A percentile compares a stretch with the other conserved stretches of the same genome.
Conservation (phyloP, 164 flowering plant genomes). For the Tinospora cordifolia region DNA sequence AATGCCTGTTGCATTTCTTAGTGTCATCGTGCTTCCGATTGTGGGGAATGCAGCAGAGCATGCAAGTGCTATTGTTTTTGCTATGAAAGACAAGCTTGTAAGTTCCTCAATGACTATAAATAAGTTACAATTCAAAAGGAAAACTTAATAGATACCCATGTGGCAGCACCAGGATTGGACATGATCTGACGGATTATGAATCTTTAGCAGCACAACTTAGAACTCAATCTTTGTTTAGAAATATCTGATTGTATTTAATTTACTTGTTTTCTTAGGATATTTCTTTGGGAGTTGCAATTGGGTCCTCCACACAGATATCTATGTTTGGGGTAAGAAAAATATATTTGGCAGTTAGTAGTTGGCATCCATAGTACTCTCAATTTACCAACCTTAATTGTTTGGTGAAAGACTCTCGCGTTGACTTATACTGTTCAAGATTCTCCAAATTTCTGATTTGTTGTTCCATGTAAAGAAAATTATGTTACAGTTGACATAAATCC, state of each 20-base stretch:
- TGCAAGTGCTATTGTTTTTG: conserved; percentile 77
- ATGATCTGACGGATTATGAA: not conserved
- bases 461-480: too few relatives aligned
- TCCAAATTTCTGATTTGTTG: too few relatives aligned
- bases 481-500: too few relatives aligned
- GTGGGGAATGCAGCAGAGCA: conserved; percentile 81
- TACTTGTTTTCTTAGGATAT: conserved; percentile 37
- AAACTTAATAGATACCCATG: not conserved
- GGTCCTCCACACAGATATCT: conserved; percentile 72
- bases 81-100: conserved; percentile 65
- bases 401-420: not conserved
- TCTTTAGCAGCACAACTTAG: not conserved
- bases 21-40: conserved; percentile 69
- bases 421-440: too few relatives aligned
- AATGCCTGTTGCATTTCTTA: conserved; percentile 64
- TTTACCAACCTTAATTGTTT: too few relatives aligned
- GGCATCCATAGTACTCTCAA: too few relatives aligned
- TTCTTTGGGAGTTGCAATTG: conserved; percentile 67
- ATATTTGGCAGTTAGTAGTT: too few relatives aligned
- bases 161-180: not conserved
- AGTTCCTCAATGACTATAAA: conserved; percentile 18
- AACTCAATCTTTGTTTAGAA: not conserved
- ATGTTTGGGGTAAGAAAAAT: conserved; percentile 59
- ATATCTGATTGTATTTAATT: conserved; percentile 9
- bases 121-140: not conserved